Percentiles rank a stretch among this genome's conserved stretches.
Conservation (phyloP, 495 filamentous ascomycete species). For the Talaromyces adpressus region DNA sequence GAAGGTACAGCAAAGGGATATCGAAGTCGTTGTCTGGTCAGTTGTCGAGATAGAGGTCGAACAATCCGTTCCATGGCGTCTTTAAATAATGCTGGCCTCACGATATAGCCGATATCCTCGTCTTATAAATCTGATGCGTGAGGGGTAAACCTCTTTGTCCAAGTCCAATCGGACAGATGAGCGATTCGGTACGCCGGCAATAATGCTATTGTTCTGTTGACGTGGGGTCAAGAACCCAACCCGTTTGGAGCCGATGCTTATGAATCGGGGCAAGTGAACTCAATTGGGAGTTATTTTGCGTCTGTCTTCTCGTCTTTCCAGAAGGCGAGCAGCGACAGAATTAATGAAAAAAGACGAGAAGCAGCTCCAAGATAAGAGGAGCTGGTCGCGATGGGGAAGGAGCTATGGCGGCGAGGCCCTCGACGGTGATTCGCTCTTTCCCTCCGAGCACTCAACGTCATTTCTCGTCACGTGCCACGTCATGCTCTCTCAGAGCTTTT, state of each 20-base stretch:
- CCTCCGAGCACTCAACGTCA: constrained; percentile 4
- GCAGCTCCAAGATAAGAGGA: background rate
- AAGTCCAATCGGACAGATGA: background rate
- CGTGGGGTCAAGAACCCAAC: background rate
- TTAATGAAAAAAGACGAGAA: background rate
- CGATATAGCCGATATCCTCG: background rate
- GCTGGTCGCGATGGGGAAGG: background rate
- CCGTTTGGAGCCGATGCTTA: background rate
- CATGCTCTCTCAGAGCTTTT: background rate
- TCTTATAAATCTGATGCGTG: background rate
- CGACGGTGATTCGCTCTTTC: background rate
- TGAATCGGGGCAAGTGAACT: background rate
- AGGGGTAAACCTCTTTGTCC: background rate
- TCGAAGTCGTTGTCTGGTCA: constrained; percentile 28
- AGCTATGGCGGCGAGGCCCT: background rate
- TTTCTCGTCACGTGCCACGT: constrained; percentile 5
- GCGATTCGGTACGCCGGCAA: background rate
- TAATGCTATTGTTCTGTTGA: background rate
- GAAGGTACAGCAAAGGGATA: constrained; percentile 33
- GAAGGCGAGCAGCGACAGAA: background rate
- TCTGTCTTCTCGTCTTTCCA: background rate
- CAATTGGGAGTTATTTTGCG: background rate
- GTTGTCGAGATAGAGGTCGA: constrained; percentile 31
- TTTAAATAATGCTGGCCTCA: background rate
- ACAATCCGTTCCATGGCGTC: constrained; percentile 32